A percentile compares a stretch with the other conserved stretches of the same genome.
Conservation (phyloP, 2,329 filamentous ascomycete genomes). For the Claviceps sorghi region DNA sequence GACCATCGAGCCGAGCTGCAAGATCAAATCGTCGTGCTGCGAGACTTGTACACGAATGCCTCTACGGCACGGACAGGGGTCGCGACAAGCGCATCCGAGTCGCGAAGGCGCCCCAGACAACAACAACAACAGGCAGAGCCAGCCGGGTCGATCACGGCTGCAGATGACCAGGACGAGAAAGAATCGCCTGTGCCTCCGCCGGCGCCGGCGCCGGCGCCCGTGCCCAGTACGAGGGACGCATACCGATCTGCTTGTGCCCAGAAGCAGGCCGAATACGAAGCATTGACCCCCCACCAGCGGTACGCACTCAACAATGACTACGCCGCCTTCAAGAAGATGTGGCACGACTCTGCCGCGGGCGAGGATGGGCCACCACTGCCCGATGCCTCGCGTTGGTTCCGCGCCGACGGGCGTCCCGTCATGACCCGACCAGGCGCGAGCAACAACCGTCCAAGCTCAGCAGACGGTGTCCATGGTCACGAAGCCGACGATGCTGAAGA, state of each 20-base stretch:
- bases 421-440: slow-evolving; percentile 13
- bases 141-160: slow-evolving; percentile 5
- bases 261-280: slow-evolving; percentile 28
- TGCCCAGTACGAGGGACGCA: slow-evolving; percentile 16
- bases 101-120: slow-evolving; percentile 6
- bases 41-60: slow-evolving; percentile 19
- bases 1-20: slow-evolving; percentile 35
- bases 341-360: slow-evolving; percentile 38
- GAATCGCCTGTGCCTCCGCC: slow-evolving; percentile 14
- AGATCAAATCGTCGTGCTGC: slow-evolving; percentile 29
- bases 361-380: slow-evolving; percentile 36
- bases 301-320: slow-evolving; percentile 46
- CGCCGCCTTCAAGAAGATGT: slow-evolving; percentile 41
- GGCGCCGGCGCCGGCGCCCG: slow-evolving; percentile 14
- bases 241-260: slow-evolving; percentile 21
- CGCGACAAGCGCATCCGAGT: slow-evolving; percentile 6
- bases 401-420: slow-evolving; percentile 28
- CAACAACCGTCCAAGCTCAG: neutral
- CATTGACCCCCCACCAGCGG: slow-evolving; percentile 27
- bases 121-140: slow-evolving; percentile 5
- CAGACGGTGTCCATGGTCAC: neutral
- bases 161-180: slow-evolving; percentile 5
- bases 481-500: slow-evolving; percentile 38
- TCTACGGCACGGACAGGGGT: slow-evolving; percentile 3
- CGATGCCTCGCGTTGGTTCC: slow-evolving; percentile 40